These are phyloP conservation scores for Huntiella abstrusa DNA, from an alignment of 2,329 filamentous ascomycete species.

Conservation along the genomic window DNA sequence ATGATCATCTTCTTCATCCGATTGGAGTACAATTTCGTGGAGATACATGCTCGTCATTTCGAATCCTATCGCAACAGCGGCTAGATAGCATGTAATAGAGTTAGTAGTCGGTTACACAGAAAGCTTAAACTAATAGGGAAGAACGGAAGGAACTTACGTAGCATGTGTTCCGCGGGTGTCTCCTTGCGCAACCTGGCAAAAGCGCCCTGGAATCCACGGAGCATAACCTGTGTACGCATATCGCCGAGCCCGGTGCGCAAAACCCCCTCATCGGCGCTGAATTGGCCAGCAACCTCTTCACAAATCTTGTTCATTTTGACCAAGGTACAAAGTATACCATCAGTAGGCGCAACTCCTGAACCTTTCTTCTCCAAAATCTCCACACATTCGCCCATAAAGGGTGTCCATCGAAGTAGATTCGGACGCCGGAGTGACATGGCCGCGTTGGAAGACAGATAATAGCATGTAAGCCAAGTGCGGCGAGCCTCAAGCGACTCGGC, in stretches of 20 bases:
- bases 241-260: conserved; percentile 38
- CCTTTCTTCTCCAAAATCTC: conserved; percentile 31
- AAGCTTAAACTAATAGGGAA: not conserved
- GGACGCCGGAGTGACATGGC: conserved; percentile 43
- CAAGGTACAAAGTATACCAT: conserved; percentile 38
- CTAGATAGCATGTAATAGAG: conserved; percentile 19
- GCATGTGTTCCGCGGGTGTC: conserved; percentile 33
- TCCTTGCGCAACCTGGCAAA: conserved; percentile 36
- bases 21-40: conserved; percentile 55
- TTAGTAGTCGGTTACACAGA: not conserved
- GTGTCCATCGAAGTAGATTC: conserved; percentile 38
- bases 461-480: conserved; percentile 40
- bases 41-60: conserved; percentile 51
- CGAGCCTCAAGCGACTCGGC: conserved; percentile 19
- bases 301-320: conserved; percentile 42
- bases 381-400: conserved; percentile 42
- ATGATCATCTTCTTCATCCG: conserved; percentile 35
- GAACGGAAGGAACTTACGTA: conserved; percentile 28
- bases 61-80: conserved; percentile 44
- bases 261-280: conserved; percentile 45
- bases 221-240: conserved; percentile 41
- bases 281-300: conserved; percentile 49
- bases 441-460: conserved; percentile 39
- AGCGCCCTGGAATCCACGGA: conserved; percentile 46
- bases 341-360: conserved; percentile 35